These are phyloP conservation scores for Balansia obtecta DNA, from an alignment of 2,329 filamentous ascomycete genomes.

Conservation along the genomic window DNA sequence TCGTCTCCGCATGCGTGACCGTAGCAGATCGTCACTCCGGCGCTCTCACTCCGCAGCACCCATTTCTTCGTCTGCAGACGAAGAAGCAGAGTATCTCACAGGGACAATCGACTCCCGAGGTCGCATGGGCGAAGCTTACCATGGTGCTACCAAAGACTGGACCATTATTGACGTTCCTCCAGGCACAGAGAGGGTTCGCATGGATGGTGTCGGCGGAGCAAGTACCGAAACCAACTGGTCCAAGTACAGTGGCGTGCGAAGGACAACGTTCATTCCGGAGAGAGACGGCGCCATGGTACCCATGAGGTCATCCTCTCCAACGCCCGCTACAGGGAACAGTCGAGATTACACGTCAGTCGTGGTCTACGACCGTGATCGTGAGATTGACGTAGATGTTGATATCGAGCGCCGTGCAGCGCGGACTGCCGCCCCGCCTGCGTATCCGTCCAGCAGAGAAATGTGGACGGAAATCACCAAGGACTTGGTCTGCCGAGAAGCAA, in stretches of 20 bases:
- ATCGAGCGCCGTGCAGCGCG: constrained; percentile 35
- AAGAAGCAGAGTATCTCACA: constrained; percentile 53
- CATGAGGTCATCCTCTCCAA: constrained; percentile 14
- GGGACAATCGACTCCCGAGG: constrained; percentile 45
- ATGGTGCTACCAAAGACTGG: constrained; percentile 67
- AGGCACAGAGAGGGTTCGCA: constrained; percentile 67
- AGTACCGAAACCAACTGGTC: constrained; percentile 67
- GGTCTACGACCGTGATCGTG: constrained; percentile 32
- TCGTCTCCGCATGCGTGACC: constrained; percentile 31
- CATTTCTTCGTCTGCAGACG: constrained; percentile 29
- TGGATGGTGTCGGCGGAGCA: constrained; percentile 69
- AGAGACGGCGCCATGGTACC: constrained; percentile 34
- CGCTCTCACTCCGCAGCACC: constrained; percentile 41
- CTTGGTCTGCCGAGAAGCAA: constrained; percentile 73
- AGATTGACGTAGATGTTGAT: constrained; percentile 43
- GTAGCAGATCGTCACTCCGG: constrained; percentile 25
- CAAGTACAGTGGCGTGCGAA: constrained; percentile 64
- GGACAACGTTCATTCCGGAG: constrained; percentile 62
- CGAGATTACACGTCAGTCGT: constrained; percentile 32
- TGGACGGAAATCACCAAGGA: constrained; percentile 98
- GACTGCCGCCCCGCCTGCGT: constrained; percentile 20
- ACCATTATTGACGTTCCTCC: constrained; percentile 74
- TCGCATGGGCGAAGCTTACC: constrained; percentile 59
- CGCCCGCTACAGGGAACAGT: constrained; percentile 12
- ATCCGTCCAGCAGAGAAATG: constrained; percentile 49